Base-by-base conservation (phyloP, 2,329 filamentous ascomycete species). In the Ophiocordyceps sinensis region DNA sequence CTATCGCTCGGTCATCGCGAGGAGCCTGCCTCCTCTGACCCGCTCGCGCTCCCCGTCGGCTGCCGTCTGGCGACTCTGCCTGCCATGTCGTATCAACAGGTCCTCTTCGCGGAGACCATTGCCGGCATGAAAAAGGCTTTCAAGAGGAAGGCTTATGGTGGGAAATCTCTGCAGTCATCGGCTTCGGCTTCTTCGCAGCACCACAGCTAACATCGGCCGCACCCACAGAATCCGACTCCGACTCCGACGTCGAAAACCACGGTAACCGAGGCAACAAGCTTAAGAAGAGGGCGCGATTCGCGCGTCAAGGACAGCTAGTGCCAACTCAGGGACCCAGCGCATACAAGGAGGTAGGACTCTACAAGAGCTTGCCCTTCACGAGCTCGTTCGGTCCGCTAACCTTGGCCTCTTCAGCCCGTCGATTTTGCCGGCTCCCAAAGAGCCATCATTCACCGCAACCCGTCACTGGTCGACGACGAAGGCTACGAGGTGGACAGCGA, bases 181-280 rank as follows among this genome's bases (percentile, higher is more conserved):
- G 39, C 23, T 42, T 36, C 40, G 40, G 39, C 23, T 42, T 28
- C 40, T 15, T 35, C 5, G 44, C 38, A 39, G n/a, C 28, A 41
- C 26, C 7, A n/a, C 28, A 23, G 43, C 49, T 54, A 46, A 53
- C 53, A 37, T 32, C 42, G 37, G 32, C 46, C 37, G 37, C 49
- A 42, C 37, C 41, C 43, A 32, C 61, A 87, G 84, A 85, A 46
- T 85, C 79, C 51, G 84, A 88, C 57, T 85, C 82, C 44, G 85
- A 89, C 59, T 77, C 79, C 45, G 73, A 77, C 41, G 78, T 86
- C 51, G 71, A 79, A 45, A 70, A 73, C 51, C 74, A 73, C 51
- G 81, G 77, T 43, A 87, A 87, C 59, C 79, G 83, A 54, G 82
- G 82, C 45, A 77, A 85, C 60, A 89, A 88, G 58, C 68, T 89